phyloP scores from a whole-genome alignment of 345 rosid genomes.

The Murraya koenigii region DNA sequence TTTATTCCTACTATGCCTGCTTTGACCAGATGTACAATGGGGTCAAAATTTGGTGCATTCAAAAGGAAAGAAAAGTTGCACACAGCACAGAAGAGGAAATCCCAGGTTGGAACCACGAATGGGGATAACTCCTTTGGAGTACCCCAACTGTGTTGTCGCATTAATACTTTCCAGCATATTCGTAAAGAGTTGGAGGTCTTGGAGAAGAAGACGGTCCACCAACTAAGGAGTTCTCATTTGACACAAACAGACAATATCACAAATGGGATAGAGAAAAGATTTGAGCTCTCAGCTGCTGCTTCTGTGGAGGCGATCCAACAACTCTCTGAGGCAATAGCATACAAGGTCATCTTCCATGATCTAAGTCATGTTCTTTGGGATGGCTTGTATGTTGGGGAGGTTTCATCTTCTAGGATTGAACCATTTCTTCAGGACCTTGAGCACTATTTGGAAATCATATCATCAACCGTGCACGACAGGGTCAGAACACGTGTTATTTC shows the following conservation, averaged over 20 bases:
- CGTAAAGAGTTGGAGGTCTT: constrained; percentile 60
- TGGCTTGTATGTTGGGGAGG: constrained; percentile 70
- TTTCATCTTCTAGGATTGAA: constrained; percentile 77
- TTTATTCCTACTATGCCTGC: constrained; percentile 77
- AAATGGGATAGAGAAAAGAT: constrained; percentile 50
- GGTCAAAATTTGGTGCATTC: constrained; percentile 71
- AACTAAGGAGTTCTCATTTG: constrained; percentile 64
- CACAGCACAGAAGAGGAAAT: constrained; percentile 44
- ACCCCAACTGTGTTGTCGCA: constrained; percentile 73
- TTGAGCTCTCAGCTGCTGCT: constrained; percentile 64
- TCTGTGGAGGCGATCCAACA: constrained; percentile 81
- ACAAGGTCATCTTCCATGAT: constrained; percentile 79
- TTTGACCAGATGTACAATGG: constrained; percentile 71
- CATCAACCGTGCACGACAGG: constrained; percentile 77
- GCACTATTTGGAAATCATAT: constrained; percentile 59
- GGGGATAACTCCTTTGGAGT: constrained; percentile 50
- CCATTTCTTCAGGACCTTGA: constrained; percentile 83
- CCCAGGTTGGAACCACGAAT: constrained; percentile 51
- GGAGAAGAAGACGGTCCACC: constrained; percentile 52
- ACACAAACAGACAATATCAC: constrained; percentile 35
- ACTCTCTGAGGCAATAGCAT: constrained; percentile 72
- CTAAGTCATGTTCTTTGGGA: constrained; percentile 80
- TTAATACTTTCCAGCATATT: constrained; percentile 74
- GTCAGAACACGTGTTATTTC: constrained; percentile 78
- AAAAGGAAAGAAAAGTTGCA: constrained; percentile 71